phyloP scores from a whole-genome alignment of 2,329 filamentous ascomycete genomes.

The Rhinocladiella similis region DNA sequence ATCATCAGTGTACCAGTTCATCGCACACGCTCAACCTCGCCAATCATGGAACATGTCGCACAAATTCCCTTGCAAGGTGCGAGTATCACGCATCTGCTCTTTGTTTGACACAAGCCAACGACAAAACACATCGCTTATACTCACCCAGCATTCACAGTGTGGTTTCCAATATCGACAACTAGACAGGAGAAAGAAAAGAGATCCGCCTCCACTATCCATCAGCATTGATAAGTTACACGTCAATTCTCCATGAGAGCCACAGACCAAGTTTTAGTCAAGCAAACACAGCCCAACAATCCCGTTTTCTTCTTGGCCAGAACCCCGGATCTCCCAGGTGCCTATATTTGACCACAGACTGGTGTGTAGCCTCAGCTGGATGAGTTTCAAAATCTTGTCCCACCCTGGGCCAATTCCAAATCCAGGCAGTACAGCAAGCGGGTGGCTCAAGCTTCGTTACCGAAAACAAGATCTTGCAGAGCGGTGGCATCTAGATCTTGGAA shows the following conservation, averaged over 20 bases:
- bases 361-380: constrained; percentile 10
- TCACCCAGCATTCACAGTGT: constrained; percentile 3
- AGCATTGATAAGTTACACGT: constrained; percentile 7
- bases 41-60: constrained; percentile 12
- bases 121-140: constrained; percentile 5
- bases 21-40: not conserved
- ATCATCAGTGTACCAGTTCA: not conserved
- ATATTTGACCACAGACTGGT: not conserved
- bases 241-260: constrained; percentile 14
- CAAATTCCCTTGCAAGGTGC: constrained; percentile 11
- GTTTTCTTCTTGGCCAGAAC: not conserved
- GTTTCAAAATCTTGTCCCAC: constrained; percentile 12
- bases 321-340: not conserved
- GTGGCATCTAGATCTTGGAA: too few relatives aligned
- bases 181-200: not conserved
- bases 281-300: constrained; percentile 6
- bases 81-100: constrained; percentile 8
- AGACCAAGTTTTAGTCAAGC: constrained; percentile 9
- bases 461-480: too few relatives aligned
- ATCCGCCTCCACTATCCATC: not conserved
- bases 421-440: too few relatives aligned
- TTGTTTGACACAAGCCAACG: constrained; percentile 15
- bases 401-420: not conserved
- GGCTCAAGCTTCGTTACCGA: too few relatives aligned
- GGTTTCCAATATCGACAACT: constrained; percentile 4